Conservation (phyloP, 2,329 filamentous ascomycete genomes). For the Colletotrichum brevisporum region DNA sequence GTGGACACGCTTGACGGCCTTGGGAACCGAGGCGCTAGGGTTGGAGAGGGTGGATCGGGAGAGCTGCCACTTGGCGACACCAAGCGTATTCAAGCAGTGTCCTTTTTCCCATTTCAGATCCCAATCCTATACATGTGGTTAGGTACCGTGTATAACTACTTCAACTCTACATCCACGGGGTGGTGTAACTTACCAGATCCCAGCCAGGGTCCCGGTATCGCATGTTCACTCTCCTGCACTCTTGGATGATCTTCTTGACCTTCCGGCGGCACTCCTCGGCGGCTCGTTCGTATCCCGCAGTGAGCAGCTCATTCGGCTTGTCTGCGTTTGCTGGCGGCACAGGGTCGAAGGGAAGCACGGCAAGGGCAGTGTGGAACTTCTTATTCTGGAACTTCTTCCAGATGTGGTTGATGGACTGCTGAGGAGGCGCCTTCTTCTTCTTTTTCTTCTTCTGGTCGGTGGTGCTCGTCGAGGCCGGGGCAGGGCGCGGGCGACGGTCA, state of each 20-base stretch:
- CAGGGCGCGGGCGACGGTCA: constrained; percentile 53
- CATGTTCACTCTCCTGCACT: constrained; percentile 82
- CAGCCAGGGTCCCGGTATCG: constrained; percentile 80
- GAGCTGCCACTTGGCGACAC: constrained; percentile 66
- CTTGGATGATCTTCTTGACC: constrained; percentile 72
- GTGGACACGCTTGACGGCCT: constrained; percentile 81
- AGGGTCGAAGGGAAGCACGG: constrained; percentile 75
- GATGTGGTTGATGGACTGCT: constrained; percentile 76
- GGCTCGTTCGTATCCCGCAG: constrained; percentile 73
- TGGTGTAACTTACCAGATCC: constrained; percentile 63
- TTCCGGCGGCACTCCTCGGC: constrained; percentile 74
- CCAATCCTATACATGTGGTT: constrained; percentile 64
- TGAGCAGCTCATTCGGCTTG: constrained; percentile 72
- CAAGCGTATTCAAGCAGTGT: constrained; percentile 68
- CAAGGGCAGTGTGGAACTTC: constrained; percentile 75
- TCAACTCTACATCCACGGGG: not conserved
- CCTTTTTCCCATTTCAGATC: constrained; percentile 77
- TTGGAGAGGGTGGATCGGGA: constrained; percentile 59
- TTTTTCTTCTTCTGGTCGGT: constrained; percentile 67
- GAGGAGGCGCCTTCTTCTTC: constrained; percentile 73
- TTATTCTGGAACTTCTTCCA: constrained; percentile 73
- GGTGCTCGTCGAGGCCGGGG: constrained; percentile 51
- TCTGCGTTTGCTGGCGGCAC: constrained; percentile 65
- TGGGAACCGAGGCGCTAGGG: constrained; percentile 70
- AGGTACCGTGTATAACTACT: not conserved